Evolutionary conservation across 805 yeast genomes (phyloP), one percentile per base, ranked within the genome.

Genomic region (Starmerella khaoyaiensis): DNA sequence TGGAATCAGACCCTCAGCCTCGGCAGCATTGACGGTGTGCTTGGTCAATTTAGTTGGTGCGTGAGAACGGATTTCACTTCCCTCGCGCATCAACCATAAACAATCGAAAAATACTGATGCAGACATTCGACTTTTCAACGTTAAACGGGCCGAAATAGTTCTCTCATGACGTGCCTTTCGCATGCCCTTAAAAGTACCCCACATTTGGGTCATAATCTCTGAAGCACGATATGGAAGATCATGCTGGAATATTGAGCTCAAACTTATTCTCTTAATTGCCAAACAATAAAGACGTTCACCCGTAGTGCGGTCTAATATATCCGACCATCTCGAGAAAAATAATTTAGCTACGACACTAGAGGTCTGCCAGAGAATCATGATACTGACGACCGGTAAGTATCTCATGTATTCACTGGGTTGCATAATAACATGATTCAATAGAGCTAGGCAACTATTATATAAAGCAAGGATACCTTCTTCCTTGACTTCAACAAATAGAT

Each of bases 71-170:
- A 84, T 79, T 11, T 95, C 95, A 42, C 83, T 81, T 55, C 81
- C 79, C 48, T 82, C 87, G 48, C 94, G 64, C 51, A 90, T 62
- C 3, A 81, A 68, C 73, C 86, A 80, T 34, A 87, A 61, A 50
- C 87, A 77, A 59, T 90, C 98, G 57, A 87, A 90, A 50, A 87
- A 83, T 2, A 86, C 83, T 41, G 90, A 77, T 0, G 94, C 95
- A 7, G 93, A 72, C 93, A 83, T 79, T 48, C 98, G 69, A 4
- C 93, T 77, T 34, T 80, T 67, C 12, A 86, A 76, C 3, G 55
- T 69, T 18, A 57, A 48, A 7, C 29, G 33, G 7, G 55, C 54
- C 8, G 51, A 39, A 6, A 42, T 36, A 16, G 40, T 43, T n/a
- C 46, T 40, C 52, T 58, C 58, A 44, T 69, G 72, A 28, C 71